Evolutionary conservation across 139 green algal genomes (phyloP).

Genomic region (Chlorella ohadii): DNA sequence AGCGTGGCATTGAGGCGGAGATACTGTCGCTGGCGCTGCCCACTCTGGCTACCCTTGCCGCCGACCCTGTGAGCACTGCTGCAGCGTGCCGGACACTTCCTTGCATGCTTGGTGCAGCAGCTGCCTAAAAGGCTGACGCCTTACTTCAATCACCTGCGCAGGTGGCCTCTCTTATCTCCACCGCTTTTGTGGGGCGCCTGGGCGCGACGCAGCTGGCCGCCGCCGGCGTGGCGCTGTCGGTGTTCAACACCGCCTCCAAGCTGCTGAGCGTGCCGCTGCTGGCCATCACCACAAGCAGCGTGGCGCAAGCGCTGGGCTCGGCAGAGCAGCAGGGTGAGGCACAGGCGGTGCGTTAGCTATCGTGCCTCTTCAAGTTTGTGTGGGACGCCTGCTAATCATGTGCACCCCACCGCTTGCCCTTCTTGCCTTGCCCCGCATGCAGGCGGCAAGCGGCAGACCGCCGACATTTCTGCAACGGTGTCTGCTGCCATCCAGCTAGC

Average conservation of each 20-base stretch:
- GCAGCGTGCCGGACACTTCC: constrained; percentile 50
- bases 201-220: constrained; percentile 63
- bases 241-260: constrained; percentile 81
- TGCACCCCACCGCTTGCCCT: neutral
- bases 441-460: neutral
- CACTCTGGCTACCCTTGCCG: constrained; percentile 68
- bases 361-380: too few relatives aligned
- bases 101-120: neutral
- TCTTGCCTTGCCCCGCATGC: neutral
- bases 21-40: constrained; percentile 69
- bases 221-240: constrained; percentile 56
- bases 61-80: constrained; percentile 60
- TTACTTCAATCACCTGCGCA: too few relatives aligned
- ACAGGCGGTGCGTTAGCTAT: too few relatives aligned
- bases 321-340: constrained; percentile 9
- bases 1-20: constrained; percentile 35
- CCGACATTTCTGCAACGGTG: neutral
- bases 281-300: constrained; percentile 70
- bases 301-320: constrained; percentile 61
- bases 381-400: neutral
- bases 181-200: constrained; percentile 71
- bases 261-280: constrained; percentile 76
- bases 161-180: constrained; percentile 11
- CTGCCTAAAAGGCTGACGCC: too few relatives aligned
- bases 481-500: constrained; percentile 43